Conservation (phyloP, 2,329 filamentous ascomycete genomes). For the Aspergillus sp. region DNA sequence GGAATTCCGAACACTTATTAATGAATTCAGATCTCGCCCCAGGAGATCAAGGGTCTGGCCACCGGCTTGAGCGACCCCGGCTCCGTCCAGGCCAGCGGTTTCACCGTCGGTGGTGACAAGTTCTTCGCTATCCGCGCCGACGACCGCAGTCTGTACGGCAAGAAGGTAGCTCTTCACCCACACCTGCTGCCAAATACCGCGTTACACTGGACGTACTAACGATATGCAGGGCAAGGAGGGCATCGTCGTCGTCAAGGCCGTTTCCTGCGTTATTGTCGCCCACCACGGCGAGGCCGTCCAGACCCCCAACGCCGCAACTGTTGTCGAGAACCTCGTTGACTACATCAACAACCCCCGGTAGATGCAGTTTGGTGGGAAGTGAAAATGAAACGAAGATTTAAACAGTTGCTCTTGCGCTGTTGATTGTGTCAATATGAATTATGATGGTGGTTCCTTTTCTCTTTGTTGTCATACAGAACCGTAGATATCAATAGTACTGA, state of each 20-base stretch:
- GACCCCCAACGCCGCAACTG: slow-evolving; percentile 68
- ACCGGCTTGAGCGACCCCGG: slow-evolving; percentile 46
- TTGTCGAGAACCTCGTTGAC: slow-evolving; percentile 76
- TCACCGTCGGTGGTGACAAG: slow-evolving; percentile 69
- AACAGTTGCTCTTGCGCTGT: not conserved
- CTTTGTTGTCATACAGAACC: slow-evolving; percentile 2
- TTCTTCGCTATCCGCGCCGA: slow-evolving; percentile 72
- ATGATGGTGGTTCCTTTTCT: slow-evolving; percentile 5
- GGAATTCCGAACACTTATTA: slow-evolving; percentile 3
- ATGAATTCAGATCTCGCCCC: slow-evolving; percentile 41
- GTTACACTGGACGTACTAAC: no score
- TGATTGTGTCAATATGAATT: slow-evolving; percentile 11
- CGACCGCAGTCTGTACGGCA: slow-evolving; percentile 73
- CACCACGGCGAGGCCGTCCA: slow-evolving; percentile 72
- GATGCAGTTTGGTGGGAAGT: slow-evolving; percentile 15
- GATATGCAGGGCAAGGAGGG: slow-evolving; percentile 64
- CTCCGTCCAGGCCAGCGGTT: slow-evolving; percentile 52
- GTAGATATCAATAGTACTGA: slow-evolving; percentile 10
- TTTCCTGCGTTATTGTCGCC: slow-evolving; percentile 77
- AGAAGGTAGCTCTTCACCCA: slow-evolving; percentile 57
- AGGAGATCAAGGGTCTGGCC: slow-evolving; percentile 52
- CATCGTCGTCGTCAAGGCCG: slow-evolving; percentile 76
- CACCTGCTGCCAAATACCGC: no score
- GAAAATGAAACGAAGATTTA: slow-evolving; percentile 7
- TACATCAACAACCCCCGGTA: slow-evolving; percentile 77